Evolutionary conservation across 805 yeast species (phyloP).

Genomic region (Wickerhamomyces canadensis): DNA sequence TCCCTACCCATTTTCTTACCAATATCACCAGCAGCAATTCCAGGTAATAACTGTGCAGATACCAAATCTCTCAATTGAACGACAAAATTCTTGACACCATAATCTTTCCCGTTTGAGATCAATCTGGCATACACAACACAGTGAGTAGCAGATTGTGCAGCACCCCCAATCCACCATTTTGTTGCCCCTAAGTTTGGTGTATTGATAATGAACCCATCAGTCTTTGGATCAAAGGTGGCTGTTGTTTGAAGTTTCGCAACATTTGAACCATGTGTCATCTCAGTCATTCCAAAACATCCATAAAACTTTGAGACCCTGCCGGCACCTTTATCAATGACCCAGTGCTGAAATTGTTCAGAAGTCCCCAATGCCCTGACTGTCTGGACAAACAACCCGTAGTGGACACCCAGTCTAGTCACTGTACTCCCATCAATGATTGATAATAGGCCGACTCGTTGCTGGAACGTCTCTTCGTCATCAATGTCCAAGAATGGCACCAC

Average conservation of each 20-base stretch:
- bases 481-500: slow-evolving; percentile 50
- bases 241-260: slow-evolving; percentile 93
- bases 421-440: slow-evolving; percentile 72
- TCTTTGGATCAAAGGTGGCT: slow-evolving; percentile 64
- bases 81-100: slow-evolving; percentile 89
- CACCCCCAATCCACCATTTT: slow-evolving; percentile 99
- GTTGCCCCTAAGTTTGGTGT: slow-evolving; percentile 92
- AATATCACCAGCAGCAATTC: slow-evolving; percentile 83
- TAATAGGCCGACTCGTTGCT: slow-evolving; percentile 49
- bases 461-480: slow-evolving; percentile 35
- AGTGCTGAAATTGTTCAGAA: slow-evolving; percentile 70
- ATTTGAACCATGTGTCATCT: slow-evolving; percentile 88
- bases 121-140: slow-evolving; percentile 81
- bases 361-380: slow-evolving; percentile 87
- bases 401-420: slow-evolving; percentile 80
- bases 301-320: slow-evolving; percentile 47
- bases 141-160: slow-evolving; percentile 91
- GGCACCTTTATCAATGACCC: slow-evolving; percentile 71
- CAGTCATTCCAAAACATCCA: slow-evolving; percentile 94
- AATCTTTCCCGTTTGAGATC: slow-evolving; percentile 74
- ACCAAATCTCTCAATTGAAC: slow-evolving; percentile 73
- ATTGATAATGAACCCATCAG: slow-evolving; percentile 66
- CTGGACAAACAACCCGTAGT: slow-evolving; percentile 74
- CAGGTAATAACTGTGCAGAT: slow-evolving; percentile 49
- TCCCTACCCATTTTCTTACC: slow-evolving; percentile 96